Conservation (phyloP, 495 filamentous ascomycete species). For the Penicillium samsonianum region DNA sequence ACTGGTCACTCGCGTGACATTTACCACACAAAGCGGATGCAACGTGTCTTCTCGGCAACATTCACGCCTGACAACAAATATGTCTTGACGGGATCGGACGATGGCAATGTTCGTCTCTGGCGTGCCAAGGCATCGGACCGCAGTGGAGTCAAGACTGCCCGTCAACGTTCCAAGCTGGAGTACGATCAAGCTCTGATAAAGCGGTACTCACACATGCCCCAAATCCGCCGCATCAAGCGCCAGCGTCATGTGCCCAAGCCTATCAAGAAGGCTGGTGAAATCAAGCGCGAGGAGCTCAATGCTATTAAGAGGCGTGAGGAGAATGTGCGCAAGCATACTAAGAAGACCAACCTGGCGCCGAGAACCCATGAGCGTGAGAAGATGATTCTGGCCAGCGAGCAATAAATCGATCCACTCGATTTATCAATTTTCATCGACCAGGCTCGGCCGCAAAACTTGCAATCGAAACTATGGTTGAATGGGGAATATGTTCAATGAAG, state of each 20-base stretch:
- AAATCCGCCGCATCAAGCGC: conserved; percentile 84
- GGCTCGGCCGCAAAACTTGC: not conserved
- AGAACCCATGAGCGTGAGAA: conserved; percentile 88
- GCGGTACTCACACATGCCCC: conserved; percentile 92
- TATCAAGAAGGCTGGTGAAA: conserved; percentile 96
- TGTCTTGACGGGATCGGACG: conserved; percentile 82
- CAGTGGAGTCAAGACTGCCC: conserved; percentile 79
- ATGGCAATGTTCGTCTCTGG: conserved; percentile 94
- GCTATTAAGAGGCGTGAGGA: conserved; percentile 88
- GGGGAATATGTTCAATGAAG: conserved; percentile 9
- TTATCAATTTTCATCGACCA: conserved; percentile 5
- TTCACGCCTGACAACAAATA: conserved; percentile 91
- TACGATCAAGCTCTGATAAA: conserved; percentile 85
- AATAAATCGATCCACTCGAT: conserved; percentile 44
- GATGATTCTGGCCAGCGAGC: conserved; percentile 77
- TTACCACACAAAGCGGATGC: conserved; percentile 98
- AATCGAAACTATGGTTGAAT: not conserved
- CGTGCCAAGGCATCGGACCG: conserved; percentile 82
- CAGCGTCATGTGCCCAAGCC: conserved; percentile 91
- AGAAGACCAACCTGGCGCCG: conserved; percentile 67
- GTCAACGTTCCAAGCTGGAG: conserved; percentile 83
- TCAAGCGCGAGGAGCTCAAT: conserved; percentile 87
- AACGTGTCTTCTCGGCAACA: conserved; percentile 82
- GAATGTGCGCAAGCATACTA: conserved; percentile 89
- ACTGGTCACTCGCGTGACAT: conserved; percentile 86